phyloP scores from a whole-genome alignment of 75 land plant species.

The Pinus taeda region DNA sequence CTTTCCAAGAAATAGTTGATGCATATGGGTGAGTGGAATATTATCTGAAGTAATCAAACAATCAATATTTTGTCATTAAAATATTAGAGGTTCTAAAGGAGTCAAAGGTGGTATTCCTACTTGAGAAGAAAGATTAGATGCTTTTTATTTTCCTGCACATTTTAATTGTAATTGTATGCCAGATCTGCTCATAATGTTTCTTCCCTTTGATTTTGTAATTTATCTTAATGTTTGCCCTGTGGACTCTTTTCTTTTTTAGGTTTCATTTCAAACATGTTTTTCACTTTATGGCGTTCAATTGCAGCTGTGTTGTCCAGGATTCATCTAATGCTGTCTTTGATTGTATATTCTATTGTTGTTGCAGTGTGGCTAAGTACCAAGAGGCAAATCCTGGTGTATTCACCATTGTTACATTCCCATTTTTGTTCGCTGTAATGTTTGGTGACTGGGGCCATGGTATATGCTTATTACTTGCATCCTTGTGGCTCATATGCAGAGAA shows the following conservation, averaged over 20 bases:
- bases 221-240: not conserved
- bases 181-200: not conserved
- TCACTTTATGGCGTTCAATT: not conserved
- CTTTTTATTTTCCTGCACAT: not conserved
- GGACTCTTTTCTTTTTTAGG: not conserved
- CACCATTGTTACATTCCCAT: constrained; percentile 94
- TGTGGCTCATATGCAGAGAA: constrained; percentile 68
- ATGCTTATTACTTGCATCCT: constrained; percentile 67
- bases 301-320: not conserved
- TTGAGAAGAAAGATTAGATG: not conserved
- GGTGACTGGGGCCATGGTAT: constrained; percentile 99
- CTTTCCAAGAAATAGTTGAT: constrained; percentile 96
- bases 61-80: not conserved
- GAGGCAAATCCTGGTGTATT: constrained; percentile 94
- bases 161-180: not conserved
- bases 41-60: not conserved
- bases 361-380: constrained; percentile 93
- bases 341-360: constrained; percentile 5
- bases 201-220: too few species aligned
- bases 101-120: not conserved
- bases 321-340: not conserved
- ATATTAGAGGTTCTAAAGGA: not conserved
- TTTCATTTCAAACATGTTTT: not conserved
- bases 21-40: constrained; percentile 86
- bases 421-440: constrained; percentile 98